A percentile compares a stretch with the other conserved stretches of the same genome.
Evolutionary conservation across 768 basidiomycete species (phyloP).

Genomic region (Cubamyces lactineus): DNA sequence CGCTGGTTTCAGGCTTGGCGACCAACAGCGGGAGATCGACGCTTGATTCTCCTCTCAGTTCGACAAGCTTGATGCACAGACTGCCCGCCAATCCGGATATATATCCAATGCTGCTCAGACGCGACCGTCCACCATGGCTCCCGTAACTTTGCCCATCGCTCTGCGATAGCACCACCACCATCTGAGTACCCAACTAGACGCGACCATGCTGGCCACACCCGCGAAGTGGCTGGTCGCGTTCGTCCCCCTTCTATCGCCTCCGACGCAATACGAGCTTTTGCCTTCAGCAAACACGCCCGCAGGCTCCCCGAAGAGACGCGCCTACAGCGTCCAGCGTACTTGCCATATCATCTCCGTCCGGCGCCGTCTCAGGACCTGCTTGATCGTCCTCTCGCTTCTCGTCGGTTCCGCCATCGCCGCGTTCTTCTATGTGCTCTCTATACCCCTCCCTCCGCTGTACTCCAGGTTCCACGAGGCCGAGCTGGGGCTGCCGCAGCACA

Average conservation of each 20-base stretch:
- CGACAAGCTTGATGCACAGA: background rate
- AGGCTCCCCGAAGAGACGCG: background rate
- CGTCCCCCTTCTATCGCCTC: background rate
- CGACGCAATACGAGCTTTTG: constrained; percentile 5
- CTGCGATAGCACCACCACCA: too few relatives aligned
- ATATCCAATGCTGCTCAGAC: too few relatives aligned
- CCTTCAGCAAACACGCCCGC: background rate
- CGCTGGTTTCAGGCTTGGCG: too few relatives aligned
- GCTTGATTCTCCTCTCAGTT: too few relatives aligned
- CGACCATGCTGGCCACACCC: background rate
- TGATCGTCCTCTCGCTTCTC: constrained; percentile 7
- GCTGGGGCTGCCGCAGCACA: constrained; percentile 49
- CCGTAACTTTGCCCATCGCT: too few relatives aligned
- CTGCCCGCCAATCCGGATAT: background rate
- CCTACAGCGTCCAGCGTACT: background rate
- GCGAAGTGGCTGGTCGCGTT: background rate
- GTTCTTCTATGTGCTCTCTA: constrained; percentile 18
- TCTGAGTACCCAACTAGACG: background rate
- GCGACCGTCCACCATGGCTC: too few relatives aligned
- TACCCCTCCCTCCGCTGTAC: constrained; percentile 47
- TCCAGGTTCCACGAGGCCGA: constrained; percentile 48
- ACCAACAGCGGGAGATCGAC: too few relatives aligned
- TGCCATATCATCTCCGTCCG: constrained; percentile 4
- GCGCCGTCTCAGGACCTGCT: constrained; percentile 1
- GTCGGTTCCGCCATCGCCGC: constrained; percentile 6